These are phyloP conservation scores for Serendipita sp. DNA, from an alignment of 768 basidiomycete species.

Conservation along the genomic window DNA sequence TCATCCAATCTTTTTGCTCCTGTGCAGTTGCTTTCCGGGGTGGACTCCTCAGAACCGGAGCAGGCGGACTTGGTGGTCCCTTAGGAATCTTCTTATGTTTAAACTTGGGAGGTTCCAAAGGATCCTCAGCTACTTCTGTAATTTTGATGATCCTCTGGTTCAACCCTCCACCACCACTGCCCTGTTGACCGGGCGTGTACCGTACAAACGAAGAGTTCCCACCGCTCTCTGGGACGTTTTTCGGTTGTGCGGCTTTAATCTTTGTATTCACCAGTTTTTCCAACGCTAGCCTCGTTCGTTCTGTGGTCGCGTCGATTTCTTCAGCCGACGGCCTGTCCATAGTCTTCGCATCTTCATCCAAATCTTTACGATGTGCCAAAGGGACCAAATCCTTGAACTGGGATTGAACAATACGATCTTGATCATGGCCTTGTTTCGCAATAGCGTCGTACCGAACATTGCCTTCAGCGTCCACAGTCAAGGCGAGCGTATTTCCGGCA, in stretches of 20 bases:
- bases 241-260: conserved; percentile 97
- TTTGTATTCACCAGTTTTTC: conserved; percentile 90
- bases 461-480: conserved; percentile 93
- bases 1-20: conserved; percentile 99
- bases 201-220: conserved; percentile 83
- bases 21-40: conserved; percentile 91
- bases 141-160: conserved; percentile 98
- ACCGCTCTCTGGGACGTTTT: conserved; percentile 74
- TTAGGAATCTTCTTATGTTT: conserved; percentile 98
- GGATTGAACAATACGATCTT: conserved; percentile 75
- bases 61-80: conserved; percentile 91
- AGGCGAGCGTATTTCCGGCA: conserved; percentile 84
- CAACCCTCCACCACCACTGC: conserved; percentile 39
- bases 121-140: conserved; percentile 95
- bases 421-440: conserved; percentile 84
- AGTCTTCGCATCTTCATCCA: conserved; percentile 49
- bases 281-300: conserved; percentile 77
- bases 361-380: conserved; percentile 72
- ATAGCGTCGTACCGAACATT: conserved; percentile 96
- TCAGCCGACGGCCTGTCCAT: conserved; percentile 95
- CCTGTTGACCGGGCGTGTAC: conserved; percentile 90
- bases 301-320: conserved; percentile 78
- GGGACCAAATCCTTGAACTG: conserved; percentile 98
- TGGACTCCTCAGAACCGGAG: conserved; percentile 87
- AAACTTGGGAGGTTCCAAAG: conserved; percentile 89